Percentiles rank a stretch among this genome's conserved stretches.
Conservation (phyloP, 2,329 filamentous ascomycete species). For the Cytospora leucostoma region DNA sequence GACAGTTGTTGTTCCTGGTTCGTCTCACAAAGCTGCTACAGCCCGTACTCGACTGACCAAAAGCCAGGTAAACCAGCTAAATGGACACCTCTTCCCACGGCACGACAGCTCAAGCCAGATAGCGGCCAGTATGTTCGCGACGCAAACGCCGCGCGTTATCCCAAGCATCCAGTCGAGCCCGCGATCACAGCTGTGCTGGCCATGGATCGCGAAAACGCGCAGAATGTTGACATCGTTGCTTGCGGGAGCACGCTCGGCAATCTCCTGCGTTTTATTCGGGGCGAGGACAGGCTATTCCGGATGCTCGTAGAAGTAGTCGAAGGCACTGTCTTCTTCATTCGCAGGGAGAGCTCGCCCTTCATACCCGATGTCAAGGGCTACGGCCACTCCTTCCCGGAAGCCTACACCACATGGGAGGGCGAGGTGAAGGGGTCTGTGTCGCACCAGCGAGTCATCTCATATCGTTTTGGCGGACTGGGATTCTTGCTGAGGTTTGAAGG, state of each 20-base stretch:
- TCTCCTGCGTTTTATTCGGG: conserved; percentile 57
- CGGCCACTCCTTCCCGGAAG: conserved; percentile 67
- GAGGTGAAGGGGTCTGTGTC: conserved; percentile 56
- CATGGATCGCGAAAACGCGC: conserved; percentile 39
- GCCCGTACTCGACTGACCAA: conserved; percentile 17
- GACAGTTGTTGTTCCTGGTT: conserved; percentile 40
- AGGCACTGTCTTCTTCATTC: conserved; percentile 62
- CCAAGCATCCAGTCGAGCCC: conserved; percentile 53
- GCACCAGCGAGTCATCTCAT: conserved; percentile 64
- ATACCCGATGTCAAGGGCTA: conserved; percentile 60
- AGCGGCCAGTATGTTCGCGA: conserved; percentile 55
- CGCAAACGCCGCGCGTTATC: conserved; percentile 52
- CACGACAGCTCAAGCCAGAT: conserved; percentile 45
- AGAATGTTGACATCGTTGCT: conserved; percentile 55
- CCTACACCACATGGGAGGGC: conserved; percentile 64
- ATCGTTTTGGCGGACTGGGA: conserved; percentile 55
- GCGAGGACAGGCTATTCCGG: conserved; percentile 52
- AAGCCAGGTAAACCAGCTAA: conserved; percentile 49
- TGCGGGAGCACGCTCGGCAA: conserved; percentile 64
- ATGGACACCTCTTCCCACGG: conserved; percentile 47
- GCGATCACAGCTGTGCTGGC: conserved; percentile 43
- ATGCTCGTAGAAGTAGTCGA: conserved; percentile 59
- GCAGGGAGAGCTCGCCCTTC: conserved; percentile 60
- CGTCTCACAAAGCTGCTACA: not conserved
- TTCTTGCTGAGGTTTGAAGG: conserved; percentile 58